These are phyloP conservation scores for Gaillardinia entomophila DNA, from an alignment of 805 yeast genomes.

Conservation along the genomic window DNA sequence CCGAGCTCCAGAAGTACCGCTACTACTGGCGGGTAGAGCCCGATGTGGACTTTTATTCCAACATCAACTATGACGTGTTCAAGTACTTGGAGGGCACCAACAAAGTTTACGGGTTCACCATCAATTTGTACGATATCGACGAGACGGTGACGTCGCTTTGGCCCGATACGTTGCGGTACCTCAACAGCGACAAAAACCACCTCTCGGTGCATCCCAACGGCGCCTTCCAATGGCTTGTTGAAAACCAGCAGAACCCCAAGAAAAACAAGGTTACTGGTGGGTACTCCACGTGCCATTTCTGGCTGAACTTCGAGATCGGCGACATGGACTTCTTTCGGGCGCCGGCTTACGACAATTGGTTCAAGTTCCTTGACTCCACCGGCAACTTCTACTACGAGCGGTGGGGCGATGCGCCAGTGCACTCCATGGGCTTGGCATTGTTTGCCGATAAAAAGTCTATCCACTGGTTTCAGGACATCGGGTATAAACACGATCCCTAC, in stretches of 20 bases:
- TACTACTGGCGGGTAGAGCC: conserved; percentile 87
- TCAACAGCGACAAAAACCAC: conserved; percentile 52
- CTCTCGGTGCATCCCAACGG: conserved; percentile 44
- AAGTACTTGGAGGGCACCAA: conserved; percentile 62
- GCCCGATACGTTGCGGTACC: conserved; percentile 61
- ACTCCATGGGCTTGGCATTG: conserved; percentile 65
- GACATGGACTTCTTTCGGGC: conserved; percentile 75
- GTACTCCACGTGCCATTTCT: conserved; percentile 75
- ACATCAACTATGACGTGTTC: conserved; percentile 71
- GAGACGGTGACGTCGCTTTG: conserved; percentile 58
- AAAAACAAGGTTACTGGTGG: conserved; percentile 38
- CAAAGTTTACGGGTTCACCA: conserved; percentile 70
- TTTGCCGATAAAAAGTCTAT: conserved; percentile 64
- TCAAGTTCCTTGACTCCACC: conserved; percentile 53
- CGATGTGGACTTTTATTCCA: conserved; percentile 58
- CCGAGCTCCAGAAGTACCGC: conserved; percentile 52
- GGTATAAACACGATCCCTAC: conserved; percentile 72
- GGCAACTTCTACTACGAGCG: conserved; percentile 88
- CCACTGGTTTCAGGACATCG: conserved; percentile 87
- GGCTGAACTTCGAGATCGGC: conserved; percentile 87
- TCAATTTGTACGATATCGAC: conserved; percentile 65
- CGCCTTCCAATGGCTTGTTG: conserved; percentile 48
- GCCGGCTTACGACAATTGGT: conserved; percentile 62
- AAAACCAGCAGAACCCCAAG: conserved; percentile 45
- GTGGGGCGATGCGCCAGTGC: conserved; percentile 95